phyloP scores from a whole-genome alignment of 805 yeast genomes.

The Scheffersomyces spartinae region DNA sequence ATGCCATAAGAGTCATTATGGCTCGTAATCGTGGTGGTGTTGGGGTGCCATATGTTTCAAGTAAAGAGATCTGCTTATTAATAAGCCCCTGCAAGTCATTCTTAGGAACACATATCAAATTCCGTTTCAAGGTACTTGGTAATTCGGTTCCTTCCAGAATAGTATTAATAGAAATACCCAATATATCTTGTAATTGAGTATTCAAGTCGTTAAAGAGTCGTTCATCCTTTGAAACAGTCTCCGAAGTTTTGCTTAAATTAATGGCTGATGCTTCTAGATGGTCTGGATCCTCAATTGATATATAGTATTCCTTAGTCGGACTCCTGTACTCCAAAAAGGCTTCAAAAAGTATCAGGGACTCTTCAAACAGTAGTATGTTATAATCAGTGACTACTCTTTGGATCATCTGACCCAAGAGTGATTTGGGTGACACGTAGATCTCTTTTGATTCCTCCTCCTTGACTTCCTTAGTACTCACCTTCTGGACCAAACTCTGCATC shows the following conservation, averaged over 20 bases:
- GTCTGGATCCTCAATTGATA: slow-evolving; percentile 8
- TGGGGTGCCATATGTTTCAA: slow-evolving; percentile 41
- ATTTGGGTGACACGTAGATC: slow-evolving; percentile 9
- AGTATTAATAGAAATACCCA: slow-evolving; percentile 4
- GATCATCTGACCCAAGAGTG: slow-evolving; percentile 21
- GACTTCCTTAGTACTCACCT: slow-evolving; percentile 1
- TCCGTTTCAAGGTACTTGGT: slow-evolving; percentile 3
- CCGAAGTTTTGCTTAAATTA: no score
- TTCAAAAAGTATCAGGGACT: slow-evolving; percentile 17
- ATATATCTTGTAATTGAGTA: slow-evolving; percentile 7
- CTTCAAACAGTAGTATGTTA: slow-evolving; percentile 25
- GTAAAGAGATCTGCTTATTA: slow-evolving; percentile 39
- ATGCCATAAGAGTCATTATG: slow-evolving; percentile 35
- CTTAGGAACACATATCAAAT: slow-evolving; percentile 32
- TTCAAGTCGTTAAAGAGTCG: background rate
- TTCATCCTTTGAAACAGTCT: no score
- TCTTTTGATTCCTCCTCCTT: no score
- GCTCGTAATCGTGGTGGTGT: slow-evolving; percentile 33
- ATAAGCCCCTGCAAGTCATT: slow-evolving; percentile 39
- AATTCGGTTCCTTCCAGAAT: slow-evolving; percentile 1
- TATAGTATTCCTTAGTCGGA: slow-evolving; percentile 9
- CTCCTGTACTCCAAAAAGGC: slow-evolving; percentile 26
- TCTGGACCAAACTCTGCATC: background rate
- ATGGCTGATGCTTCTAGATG: no score
- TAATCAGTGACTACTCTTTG: slow-evolving; percentile 19